Conservation (phyloP, 2,329 filamentous ascomycete genomes). For the Apiospora rasikravindrae region DNA sequence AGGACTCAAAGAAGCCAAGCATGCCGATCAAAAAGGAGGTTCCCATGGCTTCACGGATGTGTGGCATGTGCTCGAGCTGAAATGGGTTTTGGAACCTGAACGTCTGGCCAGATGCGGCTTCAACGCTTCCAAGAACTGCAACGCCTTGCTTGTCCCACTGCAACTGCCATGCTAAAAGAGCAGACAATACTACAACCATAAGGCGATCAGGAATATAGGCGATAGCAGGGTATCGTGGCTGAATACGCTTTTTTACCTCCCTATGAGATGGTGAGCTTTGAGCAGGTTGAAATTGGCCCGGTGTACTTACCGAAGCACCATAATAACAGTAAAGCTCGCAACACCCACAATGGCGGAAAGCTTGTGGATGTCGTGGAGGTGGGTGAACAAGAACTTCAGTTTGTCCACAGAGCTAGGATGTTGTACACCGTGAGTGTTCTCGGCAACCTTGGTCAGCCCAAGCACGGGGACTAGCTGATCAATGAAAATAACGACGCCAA, state of each 20-base stretch:
- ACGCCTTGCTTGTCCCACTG: constrained; percentile 82
- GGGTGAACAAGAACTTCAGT: constrained; percentile 75
- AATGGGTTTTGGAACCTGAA: constrained; percentile 91
- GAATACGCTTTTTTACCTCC: constrained; percentile 79
- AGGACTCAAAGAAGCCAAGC: constrained; percentile 98
- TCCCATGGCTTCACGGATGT: constrained; percentile 85
- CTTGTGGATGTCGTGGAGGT: constrained; percentile 69
- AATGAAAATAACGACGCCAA: constrained; percentile 94
- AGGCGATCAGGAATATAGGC: constrained; percentile 94
- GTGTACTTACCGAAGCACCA: constrained; percentile 76
- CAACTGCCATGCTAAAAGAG: constrained; percentile 76
- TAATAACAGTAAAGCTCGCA: constrained; percentile 83
- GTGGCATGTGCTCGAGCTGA: constrained; percentile 73
- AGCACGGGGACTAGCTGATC: constrained; percentile 93
- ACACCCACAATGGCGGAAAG: constrained; percentile 80
- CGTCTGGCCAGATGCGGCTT: constrained; percentile 70
- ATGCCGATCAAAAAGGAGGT: constrained; percentile 93
- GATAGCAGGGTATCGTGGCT: constrained; percentile 78
- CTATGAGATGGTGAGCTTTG: constrained; percentile 47
- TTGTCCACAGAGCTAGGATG: constrained; percentile 91
- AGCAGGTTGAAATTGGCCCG: not conserved
- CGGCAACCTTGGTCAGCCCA: constrained; percentile 72
- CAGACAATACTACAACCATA: constrained; percentile 83
- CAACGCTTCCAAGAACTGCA: constrained; percentile 81
- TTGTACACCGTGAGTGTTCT: constrained; percentile 64